Evolutionary conservation across 495 filamentous ascomycete species (phyloP).

Genomic region (Entonaema liquescens): DNA sequence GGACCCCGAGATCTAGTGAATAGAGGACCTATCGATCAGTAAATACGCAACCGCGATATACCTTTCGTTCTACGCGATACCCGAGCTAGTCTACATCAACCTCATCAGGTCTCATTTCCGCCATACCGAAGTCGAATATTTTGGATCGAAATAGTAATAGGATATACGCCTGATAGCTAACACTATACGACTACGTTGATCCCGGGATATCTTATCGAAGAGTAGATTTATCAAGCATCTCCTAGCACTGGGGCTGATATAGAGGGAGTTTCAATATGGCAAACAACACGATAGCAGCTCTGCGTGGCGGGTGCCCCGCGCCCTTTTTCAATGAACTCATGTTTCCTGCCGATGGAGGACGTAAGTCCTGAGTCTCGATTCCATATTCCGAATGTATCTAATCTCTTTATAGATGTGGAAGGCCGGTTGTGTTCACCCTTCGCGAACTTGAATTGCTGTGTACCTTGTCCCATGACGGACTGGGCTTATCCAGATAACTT

Average conservation of each 20-base stretch:
- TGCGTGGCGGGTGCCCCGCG: constrained; percentile 41
- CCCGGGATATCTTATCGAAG: neutral
- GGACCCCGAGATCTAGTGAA: constrained; percentile 3
- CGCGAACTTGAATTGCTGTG: constrained; percentile 70
- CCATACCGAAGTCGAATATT: neutral
- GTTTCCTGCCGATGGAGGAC: constrained; percentile 49
- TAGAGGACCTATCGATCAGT: constrained; percentile 11
- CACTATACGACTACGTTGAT: neutral
- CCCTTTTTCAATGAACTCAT: constrained; percentile 49
- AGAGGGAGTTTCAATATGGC: constrained; percentile 40
- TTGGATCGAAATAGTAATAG: neutral
- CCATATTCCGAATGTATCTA: constrained; percentile 21
- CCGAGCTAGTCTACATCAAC: neutral
- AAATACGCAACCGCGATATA: constrained; percentile 2
- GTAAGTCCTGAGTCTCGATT: constrained; percentile 50
- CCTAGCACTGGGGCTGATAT: neutral
- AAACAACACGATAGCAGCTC: constrained; percentile 32
- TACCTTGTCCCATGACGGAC: constrained; percentile 87
- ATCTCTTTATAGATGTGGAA: constrained; percentile 63
- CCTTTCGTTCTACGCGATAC: constrained; percentile 8
- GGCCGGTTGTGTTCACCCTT: constrained; percentile 67
- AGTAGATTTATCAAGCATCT: neutral
- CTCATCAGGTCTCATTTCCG: neutral
- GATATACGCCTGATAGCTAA: neutral
- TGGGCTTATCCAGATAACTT: constrained; percentile 87